Evolutionary conservation across 2,329 filamentous ascomycete species (phyloP).

Genomic region (Aspergillus fischeri): DNA sequence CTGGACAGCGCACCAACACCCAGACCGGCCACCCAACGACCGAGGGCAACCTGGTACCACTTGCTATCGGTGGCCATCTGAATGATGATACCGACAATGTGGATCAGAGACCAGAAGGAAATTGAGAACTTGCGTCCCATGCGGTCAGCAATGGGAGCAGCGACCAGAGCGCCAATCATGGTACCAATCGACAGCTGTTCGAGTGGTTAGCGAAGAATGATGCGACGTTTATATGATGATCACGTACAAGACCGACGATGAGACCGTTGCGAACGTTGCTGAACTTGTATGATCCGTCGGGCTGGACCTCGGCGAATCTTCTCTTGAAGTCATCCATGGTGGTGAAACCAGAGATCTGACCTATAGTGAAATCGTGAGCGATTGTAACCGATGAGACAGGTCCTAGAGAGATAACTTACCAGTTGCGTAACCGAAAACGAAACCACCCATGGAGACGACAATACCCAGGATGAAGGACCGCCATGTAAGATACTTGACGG

Average conservation of each 20-base stretch:
- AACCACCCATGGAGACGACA: constrained; percentile 46
- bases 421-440: constrained; percentile 45
- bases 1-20: constrained; percentile 42
- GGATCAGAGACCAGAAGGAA: constrained; percentile 36
- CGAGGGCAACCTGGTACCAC: constrained; percentile 41
- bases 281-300: constrained; percentile 35
- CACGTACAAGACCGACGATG: constrained; percentile 39
- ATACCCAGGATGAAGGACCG: constrained; percentile 42
- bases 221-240: neutral
- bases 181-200: constrained; percentile 42
- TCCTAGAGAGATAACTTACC: constrained; percentile 21
- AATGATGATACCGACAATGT: constrained; percentile 39
- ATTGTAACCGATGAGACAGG: neutral
- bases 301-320: constrained; percentile 36
- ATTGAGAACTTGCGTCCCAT: constrained; percentile 42
- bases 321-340: constrained; percentile 44
- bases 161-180: constrained; percentile 38
- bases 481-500: constrained; percentile 41
- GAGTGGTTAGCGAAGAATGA: constrained; percentile 4
- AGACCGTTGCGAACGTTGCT: constrained; percentile 40
- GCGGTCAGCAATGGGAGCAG: constrained; percentile 40
- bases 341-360: constrained; percentile 45
- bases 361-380: constrained; percentile 17
- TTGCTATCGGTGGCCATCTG: constrained; percentile 37
- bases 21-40: constrained; percentile 41